Evolutionary conservation across 768 basidiomycete genomes (phyloP), one percentile per base, ranked within the genome.

Genomic region (Kwoniella dejecticola): DNA sequence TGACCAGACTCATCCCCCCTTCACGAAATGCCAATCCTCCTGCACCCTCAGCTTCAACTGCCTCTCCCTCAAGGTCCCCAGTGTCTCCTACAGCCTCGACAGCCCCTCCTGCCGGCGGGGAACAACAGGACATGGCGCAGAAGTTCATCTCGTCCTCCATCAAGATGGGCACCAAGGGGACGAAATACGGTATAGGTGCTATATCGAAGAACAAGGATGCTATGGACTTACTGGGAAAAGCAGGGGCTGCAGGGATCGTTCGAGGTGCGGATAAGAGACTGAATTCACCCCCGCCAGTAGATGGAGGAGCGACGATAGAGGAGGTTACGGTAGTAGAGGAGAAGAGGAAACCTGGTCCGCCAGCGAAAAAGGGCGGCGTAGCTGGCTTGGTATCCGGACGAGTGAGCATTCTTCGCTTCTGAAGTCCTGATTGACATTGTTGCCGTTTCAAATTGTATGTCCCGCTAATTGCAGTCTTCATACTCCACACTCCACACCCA

Each of bases 211-310:
- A 69, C 23, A 56, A 62, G 19, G 52, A 61, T 38, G 70, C 68
- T 6, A 71, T 71, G 70, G 67, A 63, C 27, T 59, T 68, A 17
- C 26, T 75, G 17, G 73, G 65, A 4, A 70, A 66, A 26, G 52
- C 57, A 2, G 73, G 73, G 2, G 67, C 66, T 7, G 68, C 64
- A 12, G 67, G 62, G 19, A 64, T 75, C 41, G 66, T 71, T 5
- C 50, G 53, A 13, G 53, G 63, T 6, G 72, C 70, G 12, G 36
- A 69, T 60, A 44, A 47, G 4, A 23, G 50, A n/a, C 26, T 68
- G 61, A 66, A 66, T 29, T 29, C 53, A 8, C 50, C 50, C 7
- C 26, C 41, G 12, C 54, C 33, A 29, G 52, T 46, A 11, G 45
- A 44, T 8, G 53, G 17, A 47, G 56, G 49, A 3, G 30, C 41